Conservation (phyloP, 805 yeast genomes). For the Ogataea methylovora region DNA sequence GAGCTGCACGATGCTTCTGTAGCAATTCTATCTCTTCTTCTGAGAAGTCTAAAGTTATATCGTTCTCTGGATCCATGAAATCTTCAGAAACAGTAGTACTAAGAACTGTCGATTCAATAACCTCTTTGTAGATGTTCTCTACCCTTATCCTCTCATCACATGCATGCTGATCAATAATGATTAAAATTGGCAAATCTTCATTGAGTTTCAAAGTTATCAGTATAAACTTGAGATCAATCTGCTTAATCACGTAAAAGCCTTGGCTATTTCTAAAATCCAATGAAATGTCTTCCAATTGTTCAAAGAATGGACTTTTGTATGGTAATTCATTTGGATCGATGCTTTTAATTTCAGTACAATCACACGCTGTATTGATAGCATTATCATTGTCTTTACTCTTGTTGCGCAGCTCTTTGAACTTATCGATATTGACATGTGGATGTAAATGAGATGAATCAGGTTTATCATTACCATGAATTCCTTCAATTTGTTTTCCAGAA, state of each 20-base stretch:
- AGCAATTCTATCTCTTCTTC: constrained; percentile 27
- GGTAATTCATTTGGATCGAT: constrained; percentile 1
- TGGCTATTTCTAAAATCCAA: constrained; percentile 16
- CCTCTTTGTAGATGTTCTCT: constrained; percentile 39
- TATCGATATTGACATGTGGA: no score
- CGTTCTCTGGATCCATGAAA: constrained; percentile 3
- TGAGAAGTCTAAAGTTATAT: constrained; percentile 15
- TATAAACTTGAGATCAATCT: constrained; percentile 60
- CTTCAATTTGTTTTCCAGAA: no score
- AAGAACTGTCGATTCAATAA: constrained; percentile 20
- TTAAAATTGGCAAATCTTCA: constrained; percentile 13
- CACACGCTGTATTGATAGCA: background rate
- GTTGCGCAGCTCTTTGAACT: background rate
- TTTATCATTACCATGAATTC: no score
- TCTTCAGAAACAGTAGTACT: background rate
- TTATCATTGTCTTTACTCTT: background rate
- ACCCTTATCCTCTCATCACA: constrained; percentile 67
- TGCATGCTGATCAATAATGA: constrained; percentile 76
- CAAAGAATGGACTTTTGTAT: constrained; percentile 5
- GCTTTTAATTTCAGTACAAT: constrained; percentile 1
- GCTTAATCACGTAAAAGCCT: constrained; percentile 36
- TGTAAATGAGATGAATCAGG: no score
- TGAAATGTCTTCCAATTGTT: constrained; percentile 1
- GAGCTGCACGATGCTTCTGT: constrained; percentile 16
- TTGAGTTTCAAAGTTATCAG: constrained; percentile 25